Evolutionary conservation across 345 rosid genomes (phyloP).

Genomic region (Eucalyptus cloeziana): DNA sequence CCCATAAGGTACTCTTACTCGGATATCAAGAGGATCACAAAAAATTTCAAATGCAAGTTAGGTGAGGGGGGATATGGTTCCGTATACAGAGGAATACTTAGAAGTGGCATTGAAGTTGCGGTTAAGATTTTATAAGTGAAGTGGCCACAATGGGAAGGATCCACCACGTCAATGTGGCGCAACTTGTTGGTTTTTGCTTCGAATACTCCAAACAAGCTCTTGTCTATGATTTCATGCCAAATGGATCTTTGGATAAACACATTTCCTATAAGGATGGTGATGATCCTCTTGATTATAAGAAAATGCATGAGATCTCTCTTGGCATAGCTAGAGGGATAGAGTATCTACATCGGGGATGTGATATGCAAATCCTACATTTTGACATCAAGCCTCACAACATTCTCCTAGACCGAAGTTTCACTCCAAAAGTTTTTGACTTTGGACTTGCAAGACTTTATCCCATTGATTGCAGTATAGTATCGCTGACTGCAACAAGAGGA

Average conservation of each 20-base stretch:
- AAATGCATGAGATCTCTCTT: not conserved
- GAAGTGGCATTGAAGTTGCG: not conserved
- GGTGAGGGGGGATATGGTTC: not conserved
- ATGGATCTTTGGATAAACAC: not conserved
- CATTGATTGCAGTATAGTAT: not conserved
- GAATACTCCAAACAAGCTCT: not conserved
- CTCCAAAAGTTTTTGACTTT: too few relatives aligned
- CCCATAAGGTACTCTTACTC: not conserved
- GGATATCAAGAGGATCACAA: not conserved
- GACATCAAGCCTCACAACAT: not conserved
- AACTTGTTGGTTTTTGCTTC: not conserved
- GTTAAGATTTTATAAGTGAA: not conserved
- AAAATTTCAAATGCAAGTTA: not conserved
- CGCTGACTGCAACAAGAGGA: accelerated
- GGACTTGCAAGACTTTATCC: not conserved
- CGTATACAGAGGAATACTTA: not conserved
- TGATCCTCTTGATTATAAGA: not conserved
- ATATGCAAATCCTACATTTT: not conserved
- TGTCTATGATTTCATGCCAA: not conserved
- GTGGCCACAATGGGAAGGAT: not conserved
- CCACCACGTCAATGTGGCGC: not conserved
- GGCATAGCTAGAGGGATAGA: not conserved
- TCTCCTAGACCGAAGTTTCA: not conserved
- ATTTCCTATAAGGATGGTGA: not conserved
- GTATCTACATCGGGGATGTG: not conserved